A percentile compares a stretch with the other conserved stretches of the same genome.
Conservation (phyloP, 2,329 filamentous ascomycete genomes). For the Nothomitra cinnamomea region DNA sequence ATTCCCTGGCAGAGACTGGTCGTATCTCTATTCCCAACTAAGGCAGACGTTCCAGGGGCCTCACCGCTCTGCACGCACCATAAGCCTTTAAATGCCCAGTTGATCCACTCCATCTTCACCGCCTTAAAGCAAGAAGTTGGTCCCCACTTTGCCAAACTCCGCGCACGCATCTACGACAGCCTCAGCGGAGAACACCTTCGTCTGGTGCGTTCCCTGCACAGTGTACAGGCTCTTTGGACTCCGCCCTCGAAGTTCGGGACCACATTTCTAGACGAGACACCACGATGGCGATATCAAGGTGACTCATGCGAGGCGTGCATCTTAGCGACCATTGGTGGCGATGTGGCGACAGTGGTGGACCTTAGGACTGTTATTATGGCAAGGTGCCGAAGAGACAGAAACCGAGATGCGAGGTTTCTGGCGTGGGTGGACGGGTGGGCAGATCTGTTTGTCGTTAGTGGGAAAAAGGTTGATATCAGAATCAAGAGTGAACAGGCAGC, state of each 20-base stretch:
- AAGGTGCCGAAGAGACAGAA: neutral
- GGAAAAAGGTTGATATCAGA: neutral
- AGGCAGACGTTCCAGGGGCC: neutral
- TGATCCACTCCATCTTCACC: neutral
- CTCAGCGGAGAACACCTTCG: neutral
- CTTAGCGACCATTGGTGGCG: conserved; percentile 3
- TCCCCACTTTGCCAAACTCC: neutral
- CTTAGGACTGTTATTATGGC: conserved; percentile 3
- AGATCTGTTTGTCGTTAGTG: neutral
- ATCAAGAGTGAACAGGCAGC: neutral
- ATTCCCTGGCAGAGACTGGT: neutral
- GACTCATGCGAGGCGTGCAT: conserved; percentile 7
- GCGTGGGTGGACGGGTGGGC: conserved; percentile 4
- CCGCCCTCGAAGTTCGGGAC: neutral
- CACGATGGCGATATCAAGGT: conserved; percentile 1
- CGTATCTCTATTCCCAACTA: neutral
- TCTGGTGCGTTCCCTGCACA: neutral
- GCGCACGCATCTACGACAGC: neutral
- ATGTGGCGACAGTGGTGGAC: neutral
- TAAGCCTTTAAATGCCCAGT: conserved; percentile 1
- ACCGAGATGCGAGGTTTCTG: conserved; percentile 1
- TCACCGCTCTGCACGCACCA: conserved; percentile 1
- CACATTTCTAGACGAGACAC: neutral
- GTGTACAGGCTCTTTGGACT: neutral
- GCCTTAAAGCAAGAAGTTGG: neutral